Percentiles rank a stretch among this genome's conserved stretches.
Evolutionary conservation across 2,329 filamentous ascomycete species (phyloP).

Genomic region (Ophiostoma angusticollis): DNA sequence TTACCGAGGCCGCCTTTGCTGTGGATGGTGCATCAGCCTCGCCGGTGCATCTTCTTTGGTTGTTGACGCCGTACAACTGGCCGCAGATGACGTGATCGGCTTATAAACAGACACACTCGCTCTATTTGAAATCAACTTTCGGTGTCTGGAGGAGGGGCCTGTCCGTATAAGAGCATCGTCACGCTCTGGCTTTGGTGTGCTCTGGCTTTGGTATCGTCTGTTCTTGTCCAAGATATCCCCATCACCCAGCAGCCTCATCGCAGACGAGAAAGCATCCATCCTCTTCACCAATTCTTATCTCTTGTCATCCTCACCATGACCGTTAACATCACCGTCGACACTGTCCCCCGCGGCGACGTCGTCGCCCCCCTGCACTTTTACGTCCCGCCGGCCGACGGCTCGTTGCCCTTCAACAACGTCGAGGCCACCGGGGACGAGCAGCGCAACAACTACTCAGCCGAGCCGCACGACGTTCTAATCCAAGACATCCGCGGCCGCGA

Average conservation of each 20-base stretch:
- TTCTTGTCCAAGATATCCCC: too few species aligned
- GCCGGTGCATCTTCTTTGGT: too few species aligned
- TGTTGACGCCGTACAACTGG: too few species aligned
- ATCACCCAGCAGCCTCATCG: too few species aligned
- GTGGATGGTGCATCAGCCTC: too few species aligned
- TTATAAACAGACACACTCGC: too few species aligned
- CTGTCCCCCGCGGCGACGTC: constrained; percentile 45
- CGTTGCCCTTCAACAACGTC: constrained; percentile 53
- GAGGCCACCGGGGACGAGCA: constrained; percentile 49
- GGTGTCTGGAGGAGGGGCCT: neutral
- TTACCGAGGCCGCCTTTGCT: too few species aligned
- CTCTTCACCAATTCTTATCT: neutral
- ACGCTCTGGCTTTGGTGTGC: neutral
- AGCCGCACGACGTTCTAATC: constrained; percentile 41
- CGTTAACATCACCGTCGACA: constrained; percentile 22
- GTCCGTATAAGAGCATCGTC: neutral
- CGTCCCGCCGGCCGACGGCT: constrained; percentile 44
- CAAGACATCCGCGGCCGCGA: constrained; percentile 64
- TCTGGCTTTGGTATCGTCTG: too few species aligned
- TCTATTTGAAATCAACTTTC: constrained; percentile 6
- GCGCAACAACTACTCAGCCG: constrained; percentile 50
- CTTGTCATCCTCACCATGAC: neutral
- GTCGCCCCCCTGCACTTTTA: constrained; percentile 55
- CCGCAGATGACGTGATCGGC: too few species aligned
- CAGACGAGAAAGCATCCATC: too few species aligned